Conservation (phyloP, 441 rosid genomes). For the Bruguiera hainesii region DNA sequence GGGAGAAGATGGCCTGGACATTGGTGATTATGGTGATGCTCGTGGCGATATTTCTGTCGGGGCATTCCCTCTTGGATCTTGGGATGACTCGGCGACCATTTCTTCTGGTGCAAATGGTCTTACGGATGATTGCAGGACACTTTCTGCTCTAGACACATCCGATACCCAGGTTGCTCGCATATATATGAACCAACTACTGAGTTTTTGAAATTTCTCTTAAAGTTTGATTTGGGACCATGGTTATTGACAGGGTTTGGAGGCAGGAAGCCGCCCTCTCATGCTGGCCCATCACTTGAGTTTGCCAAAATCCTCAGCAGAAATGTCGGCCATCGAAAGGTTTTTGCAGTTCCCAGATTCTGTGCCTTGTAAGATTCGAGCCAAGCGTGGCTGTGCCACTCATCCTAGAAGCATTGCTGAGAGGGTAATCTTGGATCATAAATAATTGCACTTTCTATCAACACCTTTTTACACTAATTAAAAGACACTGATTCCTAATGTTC, state of each 20-base stretch:
- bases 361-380: constrained; percentile 70
- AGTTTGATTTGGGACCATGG: background rate
- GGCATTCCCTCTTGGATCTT: constrained; percentile 39
- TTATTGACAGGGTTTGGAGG: constrained; percentile 34
- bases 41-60: constrained; percentile 23
- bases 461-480: too few species aligned
- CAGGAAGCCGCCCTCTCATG: constrained; percentile 40
- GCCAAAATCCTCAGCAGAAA: constrained; percentile 45
- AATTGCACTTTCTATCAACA: too few species aligned
- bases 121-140: constrained; percentile 45
- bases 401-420: constrained; percentile 84
- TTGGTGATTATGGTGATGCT: constrained; percentile 28
- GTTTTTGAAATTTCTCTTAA: background rate
- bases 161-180: constrained; percentile 46
- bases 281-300: constrained; percentile 58
- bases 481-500: too few species aligned
- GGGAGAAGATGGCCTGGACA: constrained; percentile 24
- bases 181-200: background rate
- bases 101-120: constrained; percentile 37
- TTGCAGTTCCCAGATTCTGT: constrained; percentile 53
- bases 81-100: constrained; percentile 43
- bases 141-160: constrained; percentile 46
- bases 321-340: constrained; percentile 42
- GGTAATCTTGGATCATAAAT: constrained; percentile 29
- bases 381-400: constrained; percentile 73